These are phyloP conservation scores for Micractinium conductrix DNA, from an alignment of 139 green algal genomes.

Conservation along the genomic window DNA sequence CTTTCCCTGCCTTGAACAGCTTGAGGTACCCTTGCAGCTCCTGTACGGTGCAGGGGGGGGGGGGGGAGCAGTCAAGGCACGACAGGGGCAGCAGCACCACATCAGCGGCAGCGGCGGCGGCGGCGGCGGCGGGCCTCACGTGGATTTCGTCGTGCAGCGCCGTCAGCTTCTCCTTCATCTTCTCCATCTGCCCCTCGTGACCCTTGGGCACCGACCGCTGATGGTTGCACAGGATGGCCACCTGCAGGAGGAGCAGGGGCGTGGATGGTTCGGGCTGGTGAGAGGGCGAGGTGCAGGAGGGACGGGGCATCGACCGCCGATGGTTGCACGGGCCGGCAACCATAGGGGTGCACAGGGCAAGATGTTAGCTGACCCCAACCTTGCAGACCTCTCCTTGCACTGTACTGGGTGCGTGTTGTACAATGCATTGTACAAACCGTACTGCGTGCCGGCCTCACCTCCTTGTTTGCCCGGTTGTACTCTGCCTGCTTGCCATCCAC, in stretches of 20 bases:
- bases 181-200: constrained; percentile 88
- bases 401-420: too few species aligned
- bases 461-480: constrained; percentile 98
- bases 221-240: constrained; percentile 99
- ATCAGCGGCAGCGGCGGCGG: background rate
- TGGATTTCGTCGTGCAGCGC: constrained; percentile 53
- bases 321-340: background rate
- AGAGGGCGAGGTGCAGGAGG: background rate
- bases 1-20: constrained; percentile 63
- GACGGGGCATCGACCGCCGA: background rate
- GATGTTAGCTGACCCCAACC: too few species aligned
- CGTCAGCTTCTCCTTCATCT: constrained; percentile 68
- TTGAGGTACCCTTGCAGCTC: constrained; percentile 72
- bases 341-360: too few species aligned
- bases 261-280: background rate
- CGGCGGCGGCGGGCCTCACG: background rate
- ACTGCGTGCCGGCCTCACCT: constrained; percentile 60
- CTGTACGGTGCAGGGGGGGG: constrained; percentile 3
- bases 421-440: too few species aligned
- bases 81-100: background rate
- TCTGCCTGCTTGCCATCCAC: constrained; percentile 69
- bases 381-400: too few species aligned
- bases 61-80: background rate
- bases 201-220: constrained; percentile 91
- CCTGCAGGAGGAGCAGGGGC: constrained; percentile 49